Base-by-base conservation (phyloP, 1,139 yeast species). In the Kluyveromyces sp. region DNA sequence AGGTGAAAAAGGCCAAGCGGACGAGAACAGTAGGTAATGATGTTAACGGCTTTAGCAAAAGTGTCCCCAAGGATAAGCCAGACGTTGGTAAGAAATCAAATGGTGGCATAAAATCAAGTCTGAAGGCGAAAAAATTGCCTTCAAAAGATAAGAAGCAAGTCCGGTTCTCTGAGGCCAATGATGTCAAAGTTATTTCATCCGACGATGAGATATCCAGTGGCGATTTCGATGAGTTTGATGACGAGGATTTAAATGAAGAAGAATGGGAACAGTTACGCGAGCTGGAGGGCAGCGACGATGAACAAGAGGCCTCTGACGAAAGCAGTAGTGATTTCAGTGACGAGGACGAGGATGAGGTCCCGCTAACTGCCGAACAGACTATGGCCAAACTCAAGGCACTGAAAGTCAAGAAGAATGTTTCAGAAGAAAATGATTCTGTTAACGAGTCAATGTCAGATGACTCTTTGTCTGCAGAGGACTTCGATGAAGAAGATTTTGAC, bases 151-250 rank as follows among this genome's bases (percentile, higher is more conserved):
- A 30, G 33, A 35, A 25, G 2, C 31, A 35, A 22, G 25, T 28
- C 6, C 25, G 30, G 16, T 18, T 29, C 26, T 18, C 36, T 9
- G 43, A 36, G 13, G n/a, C 28, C 36, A 37, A 38, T 43, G 36
- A 25, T 16, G 45, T 43, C 16, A 20, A 47, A 19, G 67, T 66
- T 13, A 60, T 66, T 49, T 65, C 70, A 2, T 63, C 70, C 2
- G 75, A 71, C 49, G 76, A 72, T 50, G 76, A 73, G 31, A 51
- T 73, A 36, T 66, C 73, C 46, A 64, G 70, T 6, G 73, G 71
- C 16, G 76, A 73, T 50, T 72, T 71, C 48, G 75, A 69, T 43
- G 67, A 59, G 20, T 56, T 58, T 18, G 66, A 58, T 42, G 68
- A 65, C 33, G 70, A 61, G 18, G 77, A 64, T 29, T 56, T 66